Evolutionary conservation across 495 filamentous ascomycete species (phyloP).

Genomic region (Pyronema omphalodes): DNA sequence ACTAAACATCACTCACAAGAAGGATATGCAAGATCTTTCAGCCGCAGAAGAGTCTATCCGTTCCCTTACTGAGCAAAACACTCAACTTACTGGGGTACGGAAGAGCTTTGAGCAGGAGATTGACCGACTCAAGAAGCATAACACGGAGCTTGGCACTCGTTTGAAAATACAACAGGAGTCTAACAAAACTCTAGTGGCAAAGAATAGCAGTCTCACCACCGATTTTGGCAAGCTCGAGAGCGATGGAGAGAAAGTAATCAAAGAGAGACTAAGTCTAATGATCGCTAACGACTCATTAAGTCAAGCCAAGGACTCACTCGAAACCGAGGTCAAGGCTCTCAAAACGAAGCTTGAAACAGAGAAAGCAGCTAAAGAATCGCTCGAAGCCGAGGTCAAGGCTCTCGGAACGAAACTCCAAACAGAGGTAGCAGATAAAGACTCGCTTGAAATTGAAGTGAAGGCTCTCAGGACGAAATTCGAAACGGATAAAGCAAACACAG

Average conservation of each 20-base stretch:
- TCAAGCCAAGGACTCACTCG: background rate
- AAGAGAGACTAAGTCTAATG: background rate
- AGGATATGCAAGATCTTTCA: constrained; percentile 7
- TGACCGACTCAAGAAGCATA: constrained; percentile 9
- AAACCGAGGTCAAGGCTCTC: background rate
- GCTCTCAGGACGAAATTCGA: background rate
- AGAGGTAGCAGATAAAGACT: background rate
- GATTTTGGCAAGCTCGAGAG: constrained; percentile 5
- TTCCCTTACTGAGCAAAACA: constrained; percentile 14
- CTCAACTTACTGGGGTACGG: constrained; percentile 15
- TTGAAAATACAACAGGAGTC: constrained; percentile 5
- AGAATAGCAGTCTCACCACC: constrained; percentile 9
- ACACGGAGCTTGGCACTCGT: constrained; percentile 2
- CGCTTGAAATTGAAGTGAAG: background rate
- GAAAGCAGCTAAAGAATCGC: background rate
- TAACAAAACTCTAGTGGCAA: constrained; percentile 11
- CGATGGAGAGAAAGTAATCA: background rate
- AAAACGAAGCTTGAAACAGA: background rate
- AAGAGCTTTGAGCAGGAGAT: constrained; percentile 17
- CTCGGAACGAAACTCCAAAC: background rate
- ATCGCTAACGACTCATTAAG: background rate
- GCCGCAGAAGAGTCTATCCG: constrained; percentile 1
- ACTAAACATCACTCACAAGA: background rate
- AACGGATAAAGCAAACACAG: background rate
- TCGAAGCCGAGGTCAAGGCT: background rate